These are phyloP conservation scores for Eimeria praecox DNA, from an alignment of 169 alveolate genomes.

Conservation along the genomic window DNA sequence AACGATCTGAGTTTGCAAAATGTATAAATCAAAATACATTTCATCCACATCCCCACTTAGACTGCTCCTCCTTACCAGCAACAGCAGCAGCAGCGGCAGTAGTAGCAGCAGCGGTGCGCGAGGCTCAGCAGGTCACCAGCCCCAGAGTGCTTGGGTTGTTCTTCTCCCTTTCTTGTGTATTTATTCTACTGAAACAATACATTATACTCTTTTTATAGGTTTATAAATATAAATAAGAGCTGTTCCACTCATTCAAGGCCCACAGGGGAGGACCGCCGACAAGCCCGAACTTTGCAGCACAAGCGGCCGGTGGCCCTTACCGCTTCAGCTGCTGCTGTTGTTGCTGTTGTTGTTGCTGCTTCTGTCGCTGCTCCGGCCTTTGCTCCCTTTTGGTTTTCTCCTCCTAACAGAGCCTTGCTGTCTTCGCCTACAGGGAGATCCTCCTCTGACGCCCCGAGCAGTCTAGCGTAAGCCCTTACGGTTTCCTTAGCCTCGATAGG, in stretches of 20 bases:
- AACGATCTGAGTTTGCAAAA: not conserved
- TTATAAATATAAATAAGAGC: not conserved
- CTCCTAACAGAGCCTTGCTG: not conserved
- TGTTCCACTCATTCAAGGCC: not conserved
- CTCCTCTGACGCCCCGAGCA: not conserved
- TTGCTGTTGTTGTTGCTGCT: not conserved
- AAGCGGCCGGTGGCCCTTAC: not conserved
- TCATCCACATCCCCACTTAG: not conserved
- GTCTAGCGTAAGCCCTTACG: not conserved
- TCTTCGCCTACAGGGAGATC: not conserved
- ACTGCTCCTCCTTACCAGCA: not conserved
- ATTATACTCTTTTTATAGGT: not conserved
- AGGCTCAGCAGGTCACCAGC: conserved; percentile 51
- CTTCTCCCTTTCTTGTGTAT: not conserved
- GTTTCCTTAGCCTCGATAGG: not conserved
- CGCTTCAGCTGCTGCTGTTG: not conserved
- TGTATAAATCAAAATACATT: conserved; percentile 9
- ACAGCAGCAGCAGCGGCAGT: conserved; percentile 23
- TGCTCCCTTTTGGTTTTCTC: not conserved
- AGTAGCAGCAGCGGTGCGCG: conserved; percentile 40
- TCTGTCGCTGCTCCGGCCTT: not conserved
- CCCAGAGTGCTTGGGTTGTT: not conserved
- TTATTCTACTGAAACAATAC: not conserved
- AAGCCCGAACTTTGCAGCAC: not conserved
- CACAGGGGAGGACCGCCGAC: not conserved